phyloP scores from a whole-genome alignment of 2,329 filamentous ascomycete species.

The Aspergillus felis region DNA sequence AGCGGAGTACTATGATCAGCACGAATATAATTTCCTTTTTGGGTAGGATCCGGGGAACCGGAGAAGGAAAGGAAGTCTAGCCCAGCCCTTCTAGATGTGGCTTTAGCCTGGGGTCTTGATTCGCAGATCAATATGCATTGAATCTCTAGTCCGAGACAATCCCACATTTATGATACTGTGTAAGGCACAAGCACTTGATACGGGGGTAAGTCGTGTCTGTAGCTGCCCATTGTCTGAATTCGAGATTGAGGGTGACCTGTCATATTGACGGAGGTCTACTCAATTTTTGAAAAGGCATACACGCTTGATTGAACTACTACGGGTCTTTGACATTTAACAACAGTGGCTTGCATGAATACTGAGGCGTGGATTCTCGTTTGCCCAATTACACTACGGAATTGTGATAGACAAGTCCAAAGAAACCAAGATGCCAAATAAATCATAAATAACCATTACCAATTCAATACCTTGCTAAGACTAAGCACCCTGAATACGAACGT shows the following conservation, averaged over 20 bases:
- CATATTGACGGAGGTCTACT: not conserved
- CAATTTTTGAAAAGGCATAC: not conserved
- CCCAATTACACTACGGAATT: not conserved
- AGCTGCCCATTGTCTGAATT: not conserved
- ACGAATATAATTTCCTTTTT: not conserved
- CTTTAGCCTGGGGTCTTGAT: not conserved
- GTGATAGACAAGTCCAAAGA: not conserved
- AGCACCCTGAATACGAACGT: constrained; percentile 34
- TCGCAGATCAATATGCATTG: not conserved
- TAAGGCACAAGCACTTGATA: too few species aligned
- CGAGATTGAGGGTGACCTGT: not conserved
- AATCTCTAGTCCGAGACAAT: not conserved
- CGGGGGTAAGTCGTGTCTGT: too few species aligned
- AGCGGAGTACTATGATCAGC: not conserved
- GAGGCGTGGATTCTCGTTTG: not conserved
- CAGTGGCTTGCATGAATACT: not conserved
- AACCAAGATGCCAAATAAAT: not conserved
- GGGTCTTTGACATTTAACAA: too few species aligned
- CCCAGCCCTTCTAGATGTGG: not conserved
- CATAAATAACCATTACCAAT: not conserved
- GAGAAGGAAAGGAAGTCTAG: not conserved
- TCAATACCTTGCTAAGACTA: not conserved
- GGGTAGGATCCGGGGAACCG: not conserved
- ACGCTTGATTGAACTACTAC: not conserved
- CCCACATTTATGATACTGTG: too few species aligned